Evolutionary conservation across 768 basidiomycete species (phyloP), one percentile per base, ranked within the genome.

Genomic region (Panus rudis): DNA sequence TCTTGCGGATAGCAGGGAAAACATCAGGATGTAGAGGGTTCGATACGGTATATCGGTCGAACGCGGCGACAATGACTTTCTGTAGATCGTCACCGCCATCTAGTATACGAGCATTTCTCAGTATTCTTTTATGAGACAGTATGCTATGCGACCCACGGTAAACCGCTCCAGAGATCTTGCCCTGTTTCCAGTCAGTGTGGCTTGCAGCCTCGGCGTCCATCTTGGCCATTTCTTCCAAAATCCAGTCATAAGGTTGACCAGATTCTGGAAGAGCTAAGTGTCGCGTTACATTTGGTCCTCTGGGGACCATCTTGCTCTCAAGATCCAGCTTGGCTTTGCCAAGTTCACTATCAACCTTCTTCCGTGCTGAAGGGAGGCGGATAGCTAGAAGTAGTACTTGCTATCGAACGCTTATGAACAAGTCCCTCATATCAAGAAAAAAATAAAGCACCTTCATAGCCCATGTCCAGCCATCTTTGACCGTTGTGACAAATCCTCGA

Each of bases 21-120:
- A 92, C 80, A 43, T 92, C 90, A 0, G 94, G 91, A 55, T 97
- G 92, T 8, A 97, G 70, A 2, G 92, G 91, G 56, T 94, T 92
- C 21, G 87, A 85, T 39, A 92, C 78, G 35, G 82, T 79, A 51
- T 92, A 96, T 39, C 79, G 78, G 48, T 79, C 70, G 56, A 89
- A 88, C 0, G 92, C 91, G 4, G 84, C 72, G 17, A 84, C 78
- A 50, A 94, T 81, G 39, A 96, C 72, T 42, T 74, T 76, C 52
- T 80, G 78, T 48, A 92, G 64, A 37, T 91, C 90, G 12, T 83
- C 79, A 10, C 90, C 91, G 6, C 91, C 91, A 51, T 90, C 86
- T 90, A 46, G 11, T 16, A 22, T 33, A 34, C n/a, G 31, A 16
- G 6, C 33, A 34, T 39, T 21, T 13, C 26, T 19, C 19, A 21